Conservation (phyloP, 768 basidiomycete species). For the Lactifluus rugatus region DNA sequence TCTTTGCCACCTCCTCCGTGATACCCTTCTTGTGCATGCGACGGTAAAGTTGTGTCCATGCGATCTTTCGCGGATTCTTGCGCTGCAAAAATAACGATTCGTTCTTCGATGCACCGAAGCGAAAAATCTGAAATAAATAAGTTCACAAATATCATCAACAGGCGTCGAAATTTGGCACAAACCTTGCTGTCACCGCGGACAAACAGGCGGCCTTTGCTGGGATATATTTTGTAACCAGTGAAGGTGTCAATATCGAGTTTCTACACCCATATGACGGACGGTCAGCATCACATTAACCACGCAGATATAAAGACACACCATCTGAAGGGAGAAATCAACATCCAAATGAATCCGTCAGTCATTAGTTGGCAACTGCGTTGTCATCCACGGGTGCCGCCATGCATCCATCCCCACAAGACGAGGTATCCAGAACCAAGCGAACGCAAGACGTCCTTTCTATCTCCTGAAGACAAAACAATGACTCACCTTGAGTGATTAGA, state of each 20-base stretch:
- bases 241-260: slow-evolving; percentile 99
- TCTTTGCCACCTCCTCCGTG: slow-evolving; percentile 98
- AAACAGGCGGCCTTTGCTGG: slow-evolving; percentile 91
- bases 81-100: slow-evolving; percentile 96
- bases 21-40: slow-evolving; percentile 99
- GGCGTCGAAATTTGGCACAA: slow-evolving; percentile 20
- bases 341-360: slow-evolving; percentile 6
- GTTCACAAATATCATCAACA: neutral
- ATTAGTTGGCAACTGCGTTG: slow-evolving; percentile 2
- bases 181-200: slow-evolving; percentile 96
- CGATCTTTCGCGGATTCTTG: slow-evolving; percentile 99
- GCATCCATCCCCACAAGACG: slow-evolving; percentile 20
- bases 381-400: slow-evolving; percentile 16
- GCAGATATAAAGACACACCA: slow-evolving; percentile 18
- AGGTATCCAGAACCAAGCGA: slow-evolving; percentile 13
- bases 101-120: slow-evolving; percentile 87
- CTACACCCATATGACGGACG: slow-evolving; percentile 33
- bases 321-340: slow-evolving; percentile 19
- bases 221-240: slow-evolving; percentile 97
- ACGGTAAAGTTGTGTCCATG: slow-evolving; percentile 90
- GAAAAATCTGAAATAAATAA: slow-evolving; percentile 62
- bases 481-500: slow-evolving; percentile 53
- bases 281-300: slow-evolving; percentile 18
- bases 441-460: slow-evolving; percentile 4
- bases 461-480: slow-evolving; percentile 25